Conservation (phyloP, 441 rosid species). For the Kokia cookei region DNA sequence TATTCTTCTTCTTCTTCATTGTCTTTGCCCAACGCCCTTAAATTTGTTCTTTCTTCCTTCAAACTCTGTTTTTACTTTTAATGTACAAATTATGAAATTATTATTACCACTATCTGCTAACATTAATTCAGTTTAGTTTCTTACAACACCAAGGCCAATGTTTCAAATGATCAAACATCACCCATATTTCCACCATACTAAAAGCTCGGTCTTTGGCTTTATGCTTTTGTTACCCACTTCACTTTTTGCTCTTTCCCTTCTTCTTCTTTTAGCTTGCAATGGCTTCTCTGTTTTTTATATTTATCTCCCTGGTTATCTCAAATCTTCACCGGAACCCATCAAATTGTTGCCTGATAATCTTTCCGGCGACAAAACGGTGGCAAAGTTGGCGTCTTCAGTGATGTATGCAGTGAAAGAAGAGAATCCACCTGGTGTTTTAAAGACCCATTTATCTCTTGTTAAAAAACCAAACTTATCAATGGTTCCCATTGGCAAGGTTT, state of each 20-base stretch:
- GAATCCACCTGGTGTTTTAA: conserved; percentile 22
- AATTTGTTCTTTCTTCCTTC: neutral
- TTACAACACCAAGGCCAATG: conserved; percentile 18
- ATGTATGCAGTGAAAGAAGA: conserved; percentile 55
- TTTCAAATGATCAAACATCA: conserved; percentile 22
- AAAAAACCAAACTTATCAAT: conserved; percentile 22
- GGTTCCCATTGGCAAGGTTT: conserved; percentile 12
- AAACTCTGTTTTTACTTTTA: neutral
- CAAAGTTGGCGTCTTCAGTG: conserved; percentile 31
- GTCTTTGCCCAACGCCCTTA: neutral
- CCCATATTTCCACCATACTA: conserved; percentile 18
- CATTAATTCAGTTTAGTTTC: neutral
- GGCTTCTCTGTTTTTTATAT: conserved; percentile 64
- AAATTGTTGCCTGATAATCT: conserved; percentile 20
- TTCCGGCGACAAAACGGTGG: conserved; percentile 16
- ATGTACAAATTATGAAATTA: conserved; percentile 19
- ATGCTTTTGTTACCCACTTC: conserved; percentile 56
- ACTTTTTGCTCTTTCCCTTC: conserved; percentile 52
- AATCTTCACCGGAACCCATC: conserved; percentile 17
- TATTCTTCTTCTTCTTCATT: neutral
- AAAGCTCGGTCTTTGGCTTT: conserved; percentile 29
- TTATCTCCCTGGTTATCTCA: conserved; percentile 41
- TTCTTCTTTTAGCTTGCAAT: conserved; percentile 59
- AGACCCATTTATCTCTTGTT: conserved; percentile 23
- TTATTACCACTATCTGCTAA: neutral